These are phyloP conservation scores for Viridothelium virens DNA, from an alignment of 495 filamentous ascomycete species.

Conservation along the genomic window DNA sequence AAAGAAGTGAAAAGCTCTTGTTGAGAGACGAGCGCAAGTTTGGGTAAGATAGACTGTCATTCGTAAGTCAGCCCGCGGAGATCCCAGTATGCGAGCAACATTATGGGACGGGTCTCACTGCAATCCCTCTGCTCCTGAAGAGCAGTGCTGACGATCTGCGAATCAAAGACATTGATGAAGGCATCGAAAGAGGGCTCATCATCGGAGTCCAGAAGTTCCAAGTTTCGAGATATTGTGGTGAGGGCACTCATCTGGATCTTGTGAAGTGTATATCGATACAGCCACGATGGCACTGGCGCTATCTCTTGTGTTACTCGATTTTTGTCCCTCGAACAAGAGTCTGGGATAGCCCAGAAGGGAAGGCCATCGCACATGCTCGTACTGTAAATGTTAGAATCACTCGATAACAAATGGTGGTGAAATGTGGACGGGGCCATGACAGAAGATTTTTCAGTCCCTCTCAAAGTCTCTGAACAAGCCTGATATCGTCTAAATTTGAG, in stretches of 20 bases:
- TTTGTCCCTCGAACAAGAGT: neutral
- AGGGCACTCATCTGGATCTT: neutral
- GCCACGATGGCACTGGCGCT: neutral
- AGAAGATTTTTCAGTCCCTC: too few species aligned
- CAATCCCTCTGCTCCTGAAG: neutral
- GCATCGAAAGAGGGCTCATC: constrained; percentile 9
- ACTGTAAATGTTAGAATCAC: neutral
- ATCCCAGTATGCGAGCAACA: neutral
- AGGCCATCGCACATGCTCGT: constrained; percentile 9
- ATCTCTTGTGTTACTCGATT: constrained; percentile 3
- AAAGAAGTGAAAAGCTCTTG: constrained; percentile 6
- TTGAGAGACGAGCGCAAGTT: neutral
- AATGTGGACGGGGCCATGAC: too few species aligned
- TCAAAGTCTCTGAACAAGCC: neutral
- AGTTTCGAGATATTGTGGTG: neutral
- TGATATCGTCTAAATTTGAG: neutral
- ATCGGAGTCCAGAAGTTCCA: neutral
- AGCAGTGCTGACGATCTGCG: neutral
- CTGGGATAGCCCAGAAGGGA: constrained; percentile 5
- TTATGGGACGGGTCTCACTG: neutral
- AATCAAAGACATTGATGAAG: constrained; percentile 7
- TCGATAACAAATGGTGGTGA: too few species aligned
- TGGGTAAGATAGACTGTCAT: neutral
- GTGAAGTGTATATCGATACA: constrained; percentile 1
- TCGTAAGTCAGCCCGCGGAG: neutral